Base-by-base conservation (phyloP, 352 stramenopile species). In the Peronospora belbahrii region DNA sequence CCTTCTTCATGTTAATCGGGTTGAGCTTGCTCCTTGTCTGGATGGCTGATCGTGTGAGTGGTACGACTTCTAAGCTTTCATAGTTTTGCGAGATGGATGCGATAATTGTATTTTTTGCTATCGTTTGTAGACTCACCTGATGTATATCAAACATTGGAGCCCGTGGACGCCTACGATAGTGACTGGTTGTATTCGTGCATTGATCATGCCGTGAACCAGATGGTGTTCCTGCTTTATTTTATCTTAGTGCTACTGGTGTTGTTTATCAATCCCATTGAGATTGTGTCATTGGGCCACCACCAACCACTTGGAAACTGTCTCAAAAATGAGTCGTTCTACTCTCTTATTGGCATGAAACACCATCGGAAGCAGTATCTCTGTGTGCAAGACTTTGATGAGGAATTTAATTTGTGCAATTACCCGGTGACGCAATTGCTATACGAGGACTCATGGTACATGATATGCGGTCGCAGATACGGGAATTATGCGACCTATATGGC, bases 321-420 rank as follows among this genome's bases (percentile, higher is more conserved):
- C 6, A 65, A 83, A 46, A 56, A 64, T 38, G 75, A 88, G 48
- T 53, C 50, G 10, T 75, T 85, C 42, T 72, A 67, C 35, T 84
- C 74, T 1, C 54, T 87, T 9, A 46, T 91, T 4, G 80, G 75
- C 4, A 67, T 82, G 14, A 47, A 59, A 14, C 65, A 80, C 42
- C 49, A 51, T n/a, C 77, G 77, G 19, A 77, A 70, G 36, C 78
- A 63, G 56, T 89, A 81, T 25, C 52, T 92, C 15, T 92, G 80
- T 52, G 65, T 82, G 22, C 62, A 85, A 30, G 72, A 87, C 42
- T 92, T 80, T 37, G 73, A 92, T n/a, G 80, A 89, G 51, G 77
- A 84, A 48, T 92, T 85, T 35, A 87, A 82, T 35, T 34, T 92
- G 18, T 92, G 80, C 67, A 86, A 85, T 52, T 84, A 84, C 50